Base-by-base conservation (phyloP, 2,329 filamentous ascomycete genomes). In the Madurella fahalii region DNA sequence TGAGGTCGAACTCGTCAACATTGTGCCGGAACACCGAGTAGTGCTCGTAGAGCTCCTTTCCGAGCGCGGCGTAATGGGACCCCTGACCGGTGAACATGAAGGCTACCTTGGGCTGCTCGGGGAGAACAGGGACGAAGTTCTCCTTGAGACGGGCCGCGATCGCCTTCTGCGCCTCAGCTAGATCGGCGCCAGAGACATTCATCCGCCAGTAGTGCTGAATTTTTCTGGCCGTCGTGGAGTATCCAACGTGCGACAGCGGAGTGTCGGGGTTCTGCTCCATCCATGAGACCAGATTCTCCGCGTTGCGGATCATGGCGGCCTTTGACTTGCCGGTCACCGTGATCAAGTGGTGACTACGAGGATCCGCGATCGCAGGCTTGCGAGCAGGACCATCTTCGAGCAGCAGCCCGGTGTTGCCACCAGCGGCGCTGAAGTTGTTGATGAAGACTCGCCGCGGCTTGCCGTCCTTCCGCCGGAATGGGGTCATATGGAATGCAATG, bases 341-440 rank as follows among this genome's bases (percentile, higher is more conserved):
- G 39, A 88, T 72, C n/a, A 83, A 66, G 48, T 87, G 80, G 1
- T 74, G 72, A n/a, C 69, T 71, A 17, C 85, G 78, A 8, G 80
- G 72, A 58, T 87, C 83, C 2, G 60, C 54, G 11, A 59, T 63
- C 12, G 65, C 61, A 13, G 59, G 61, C 11, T 61, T 63, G 12
- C 63, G 64, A 54, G 62, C 63, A 2, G 82, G 82, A 0, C 74
- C 80, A 58, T 88, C 85, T 64, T 88, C 82, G 2, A 89, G 63
- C 7, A 89, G 68, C 20, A 89, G 67, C 15, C 83, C 81, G 1
- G 85, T 87, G 69, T 90, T 90, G 34, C 86, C 86, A 60, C 86
- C 86, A 50, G 86, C 84, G 7, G 86, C 86, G 58, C 81, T 82
- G 65, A 87, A 89, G 71, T 87, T 87, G 72, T 89, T 89, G 58